These are phyloP conservation scores for rapeseed (Brassica napus) DNA, from an alignment of 345 rosid genomes.

Conservation along the genomic window Da-Ae NC_063434.1:9547501-9548000, in stretches of 20 bases:
- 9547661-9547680: constrained; percentile 31
- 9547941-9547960: too few species aligned
- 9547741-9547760: constrained; percentile 26
- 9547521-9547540: constrained; percentile 88
- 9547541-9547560: constrained; percentile 87
- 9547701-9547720: constrained; percentile 30
- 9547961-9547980: too few species aligned
- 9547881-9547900: background rate
- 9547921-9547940: too few species aligned
- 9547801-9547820: constrained; percentile 29
- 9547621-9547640: constrained; percentile 64
- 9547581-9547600: constrained; percentile 91
- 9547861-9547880: constrained; percentile 18
- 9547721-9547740: background rate
- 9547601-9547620: constrained; percentile 94
- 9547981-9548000: too few species aligned
- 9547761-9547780: constrained; percentile 25
- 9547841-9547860: constrained; percentile 28
- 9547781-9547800: constrained; percentile 34
- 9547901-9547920: too few species aligned
- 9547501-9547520: constrained; percentile 93
- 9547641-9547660: constrained; percentile 4
- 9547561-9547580: constrained; percentile 64
- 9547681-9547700: constrained; percentile 25
- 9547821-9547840: constrained; percentile 30